Conservation (phyloP, 805 yeast species). For the Candida easanensis region DNA sequence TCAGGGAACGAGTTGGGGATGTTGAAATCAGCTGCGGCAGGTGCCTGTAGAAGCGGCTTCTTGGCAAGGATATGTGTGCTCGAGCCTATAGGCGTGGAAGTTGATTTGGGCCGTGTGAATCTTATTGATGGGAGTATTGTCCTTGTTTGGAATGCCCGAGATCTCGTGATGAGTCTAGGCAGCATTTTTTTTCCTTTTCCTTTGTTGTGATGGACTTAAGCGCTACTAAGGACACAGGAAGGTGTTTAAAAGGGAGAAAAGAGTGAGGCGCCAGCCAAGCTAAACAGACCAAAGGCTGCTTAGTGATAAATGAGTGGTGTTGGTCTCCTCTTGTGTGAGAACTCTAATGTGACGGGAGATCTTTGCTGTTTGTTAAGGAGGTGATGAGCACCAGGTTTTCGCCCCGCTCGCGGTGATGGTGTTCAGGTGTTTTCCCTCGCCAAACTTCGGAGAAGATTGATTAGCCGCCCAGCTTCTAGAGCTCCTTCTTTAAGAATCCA, state of each 20-base stretch:
- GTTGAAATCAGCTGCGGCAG: slow-evolving; percentile 10
- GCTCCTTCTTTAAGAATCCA: too few relatives aligned
- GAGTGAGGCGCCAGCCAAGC: too few relatives aligned
- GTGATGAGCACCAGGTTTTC: neutral
- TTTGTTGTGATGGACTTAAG: too few relatives aligned
- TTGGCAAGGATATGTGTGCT: neutral
- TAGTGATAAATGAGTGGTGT: too few relatives aligned
- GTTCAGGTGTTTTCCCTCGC: neutral
- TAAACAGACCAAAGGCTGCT: too few relatives aligned
- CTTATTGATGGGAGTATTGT: neutral
- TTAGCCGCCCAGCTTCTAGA: neutral
- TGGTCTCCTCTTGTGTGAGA: too few relatives aligned
- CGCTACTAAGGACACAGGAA: too few relatives aligned
- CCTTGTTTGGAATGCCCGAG: neutral
- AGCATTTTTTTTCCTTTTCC: too few relatives aligned
- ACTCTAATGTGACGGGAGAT: too few relatives aligned
- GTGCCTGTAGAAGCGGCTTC: slow-evolving; percentile 5
- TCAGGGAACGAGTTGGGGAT: slow-evolving; percentile 17
- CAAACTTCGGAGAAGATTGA: neutral
- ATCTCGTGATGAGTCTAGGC: neutral
- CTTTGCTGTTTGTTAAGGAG: too few relatives aligned
- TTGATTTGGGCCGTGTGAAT: neutral
- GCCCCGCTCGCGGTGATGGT: neutral
- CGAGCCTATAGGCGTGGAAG: neutral
- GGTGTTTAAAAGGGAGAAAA: too few relatives aligned